Evolutionary conservation across 2,329 filamentous ascomycete genomes (phyloP).

Genomic region (Xylaria sp.): DNA sequence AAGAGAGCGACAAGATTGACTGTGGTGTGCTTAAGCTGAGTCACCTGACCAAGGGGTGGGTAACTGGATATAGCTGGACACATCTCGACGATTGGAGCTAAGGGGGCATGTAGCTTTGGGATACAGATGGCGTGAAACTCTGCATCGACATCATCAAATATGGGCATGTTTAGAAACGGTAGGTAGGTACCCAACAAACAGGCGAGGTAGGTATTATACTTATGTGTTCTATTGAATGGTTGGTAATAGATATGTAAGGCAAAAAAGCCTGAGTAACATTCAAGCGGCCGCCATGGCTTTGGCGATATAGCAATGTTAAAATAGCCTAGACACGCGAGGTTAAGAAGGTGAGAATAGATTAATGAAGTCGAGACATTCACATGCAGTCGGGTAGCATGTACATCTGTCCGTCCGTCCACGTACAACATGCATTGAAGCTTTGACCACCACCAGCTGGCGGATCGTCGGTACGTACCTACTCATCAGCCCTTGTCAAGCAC

Average conservation of each 20-base stretch:
- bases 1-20: slow-evolving; percentile 70
- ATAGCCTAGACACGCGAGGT: neutral
- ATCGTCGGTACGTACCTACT: neutral
- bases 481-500: too few species aligned
- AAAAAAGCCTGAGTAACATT: neutral
- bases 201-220: neutral
- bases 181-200: neutral
- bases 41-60: slow-evolving; percentile 77
- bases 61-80: slow-evolving; percentile 51
- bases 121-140: slow-evolving; percentile 43
- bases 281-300: neutral
- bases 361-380: too few species aligned
- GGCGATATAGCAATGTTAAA: too few species aligned
- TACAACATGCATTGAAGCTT: neutral
- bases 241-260: neutral
- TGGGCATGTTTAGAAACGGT: slow-evolving; percentile 31
- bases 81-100: slow-evolving; percentile 33
- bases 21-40: slow-evolving; percentile 53
- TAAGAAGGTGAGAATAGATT: neutral
- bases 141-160: slow-evolving; percentile 42
- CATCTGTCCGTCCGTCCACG: too few species aligned
- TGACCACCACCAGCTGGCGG: neutral
- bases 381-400: too few species aligned
- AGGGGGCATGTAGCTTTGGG: slow-evolving; percentile 32
- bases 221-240: neutral